Base-by-base conservation (phyloP, 192 early-diverging fungal species). In the Backusella macrospora region DNA sequence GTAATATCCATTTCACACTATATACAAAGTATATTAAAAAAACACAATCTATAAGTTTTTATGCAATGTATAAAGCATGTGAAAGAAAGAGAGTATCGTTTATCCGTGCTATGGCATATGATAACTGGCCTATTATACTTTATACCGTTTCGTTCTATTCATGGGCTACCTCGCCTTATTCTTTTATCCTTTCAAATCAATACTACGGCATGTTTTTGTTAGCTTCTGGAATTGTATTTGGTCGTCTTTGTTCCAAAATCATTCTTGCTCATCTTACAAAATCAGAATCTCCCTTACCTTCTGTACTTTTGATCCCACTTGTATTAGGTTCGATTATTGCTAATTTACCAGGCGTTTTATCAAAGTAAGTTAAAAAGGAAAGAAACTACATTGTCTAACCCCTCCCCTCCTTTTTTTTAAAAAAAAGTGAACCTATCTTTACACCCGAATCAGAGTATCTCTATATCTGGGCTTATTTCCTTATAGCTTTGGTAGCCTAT, bases 261-360 rank as follows among this genome's bases (percentile, higher is more conserved):
- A 95, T 97, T 68, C 78, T 97, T 77, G 91, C 93, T n/a, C 96
- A 97, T 68, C 85, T 97, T 42, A 94, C 93, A 29, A 92, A 94
- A 81, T 88, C 84, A 77, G 76, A 83, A 37, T 97, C 92, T 80
- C 96, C 96, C 47, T 89, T 86, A 75, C 96, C 90, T 82, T 92
- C 92, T 13, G 89, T 91, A 26, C 86, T 95, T 64, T 77, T 94
- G 74, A 75, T 92, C 23, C 96, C 95, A 21, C 74, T 96, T 47
- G 79, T 91, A 14, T 6, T 92, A 6, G 96, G 94, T 23, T 90
- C 90, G 0, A 76, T 87, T 26, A 74, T 95, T 43, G 77, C 89
- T 26, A 90, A 91, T 74, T 71, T 91, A 6, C 91, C 92, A 2
- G 74, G 80, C 38, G 16, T 89, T 23, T 77, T 87, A 66, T 67